Percentiles rank a stretch among this genome's conserved stretches.
These are phyloP conservation scores for Aspergillus pseudoglaucus DNA, from an alignment of 2,329 filamentous ascomycete genomes.

Conservation along the genomic window DNA sequence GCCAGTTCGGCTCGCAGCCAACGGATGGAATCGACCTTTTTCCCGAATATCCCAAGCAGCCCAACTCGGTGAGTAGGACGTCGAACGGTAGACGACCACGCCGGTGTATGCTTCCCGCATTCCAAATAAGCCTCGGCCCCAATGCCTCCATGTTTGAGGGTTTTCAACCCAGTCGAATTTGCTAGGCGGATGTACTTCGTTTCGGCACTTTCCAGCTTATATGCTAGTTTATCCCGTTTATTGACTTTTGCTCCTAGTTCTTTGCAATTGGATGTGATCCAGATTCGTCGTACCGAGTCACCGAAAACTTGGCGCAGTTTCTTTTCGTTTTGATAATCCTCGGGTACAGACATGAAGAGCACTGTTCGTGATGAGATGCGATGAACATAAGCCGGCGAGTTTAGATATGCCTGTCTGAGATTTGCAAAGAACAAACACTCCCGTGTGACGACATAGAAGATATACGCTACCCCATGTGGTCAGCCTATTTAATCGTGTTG, in stretches of 20 bases:
- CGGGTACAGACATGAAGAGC: conserved; percentile 78
- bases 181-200: conserved; percentile 73
- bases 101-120: conserved; percentile 22
- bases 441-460: conserved; percentile 78
- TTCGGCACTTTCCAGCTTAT: conserved; percentile 79
- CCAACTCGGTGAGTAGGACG: conserved; percentile 67
- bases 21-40: conserved; percentile 85
- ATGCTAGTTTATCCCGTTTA: conserved; percentile 69
- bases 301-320: conserved; percentile 75
- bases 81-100: conserved; percentile 38
- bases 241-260: conserved; percentile 72
- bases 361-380: conserved; percentile 85
- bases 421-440: conserved; percentile 90
- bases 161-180: conserved; percentile 63
- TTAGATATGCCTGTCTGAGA: conserved; percentile 80
- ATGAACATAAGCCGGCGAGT: conserved; percentile 74
- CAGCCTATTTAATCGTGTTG: background rate
- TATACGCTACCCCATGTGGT: conserved; percentile 49
- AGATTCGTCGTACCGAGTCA: conserved; percentile 69
- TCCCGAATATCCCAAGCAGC: conserved; percentile 63
- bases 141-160: conserved; percentile 32
- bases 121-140: conserved; percentile 19
- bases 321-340: conserved; percentile 66
- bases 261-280: conserved; percentile 72
- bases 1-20: conserved; percentile 72